A percentile compares a stretch with the other conserved stretches of the same genome.
Conservation (phyloP, 2,329 filamentous ascomycete genomes). For the Cladorrhinum sp. region DNA sequence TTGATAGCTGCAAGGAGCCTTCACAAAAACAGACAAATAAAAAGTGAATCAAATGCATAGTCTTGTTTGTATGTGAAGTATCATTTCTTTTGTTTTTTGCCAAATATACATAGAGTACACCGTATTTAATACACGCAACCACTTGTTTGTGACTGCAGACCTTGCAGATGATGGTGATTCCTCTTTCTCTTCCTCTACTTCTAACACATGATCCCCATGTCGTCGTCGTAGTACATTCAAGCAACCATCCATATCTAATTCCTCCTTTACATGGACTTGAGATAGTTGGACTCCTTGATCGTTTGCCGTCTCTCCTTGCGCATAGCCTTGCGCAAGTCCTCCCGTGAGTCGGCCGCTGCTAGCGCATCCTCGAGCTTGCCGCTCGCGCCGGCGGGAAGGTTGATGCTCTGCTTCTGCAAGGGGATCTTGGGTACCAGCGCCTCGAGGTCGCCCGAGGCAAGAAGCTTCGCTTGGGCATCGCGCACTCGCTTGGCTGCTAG, state of each 20-base stretch:
- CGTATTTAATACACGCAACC: background rate
- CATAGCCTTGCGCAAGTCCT: conserved; percentile 67
- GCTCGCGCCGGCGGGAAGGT: conserved; percentile 57
- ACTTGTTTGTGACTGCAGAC: background rate
- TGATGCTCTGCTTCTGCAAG: conserved; percentile 72
- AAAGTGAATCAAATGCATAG: background rate
- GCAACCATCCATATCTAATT: background rate
- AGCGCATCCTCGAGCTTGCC: conserved; percentile 46
- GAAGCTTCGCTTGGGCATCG: conserved; percentile 53
- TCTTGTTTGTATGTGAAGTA: background rate
- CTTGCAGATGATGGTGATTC: background rate
- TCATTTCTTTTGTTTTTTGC: background rate
- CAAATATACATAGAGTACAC: background rate
- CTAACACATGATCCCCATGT: background rate
- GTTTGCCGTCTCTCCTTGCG: conserved; percentile 68
- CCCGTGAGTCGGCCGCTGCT: conserved; percentile 49
- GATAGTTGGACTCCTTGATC: conserved; percentile 85
- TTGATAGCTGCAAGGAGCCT: background rate
- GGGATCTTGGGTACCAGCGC: conserved; percentile 67
- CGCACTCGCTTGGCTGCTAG: conserved; percentile 65
- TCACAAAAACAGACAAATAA: background rate
- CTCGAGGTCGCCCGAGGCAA: conserved; percentile 64
- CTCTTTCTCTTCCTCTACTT: background rate
- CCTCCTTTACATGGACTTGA: conserved; percentile 66
- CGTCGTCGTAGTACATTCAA: background rate